Base-by-base conservation (phyloP, 805 yeast genomes). In the Kluyveromyces nonfermentans region DNA sequence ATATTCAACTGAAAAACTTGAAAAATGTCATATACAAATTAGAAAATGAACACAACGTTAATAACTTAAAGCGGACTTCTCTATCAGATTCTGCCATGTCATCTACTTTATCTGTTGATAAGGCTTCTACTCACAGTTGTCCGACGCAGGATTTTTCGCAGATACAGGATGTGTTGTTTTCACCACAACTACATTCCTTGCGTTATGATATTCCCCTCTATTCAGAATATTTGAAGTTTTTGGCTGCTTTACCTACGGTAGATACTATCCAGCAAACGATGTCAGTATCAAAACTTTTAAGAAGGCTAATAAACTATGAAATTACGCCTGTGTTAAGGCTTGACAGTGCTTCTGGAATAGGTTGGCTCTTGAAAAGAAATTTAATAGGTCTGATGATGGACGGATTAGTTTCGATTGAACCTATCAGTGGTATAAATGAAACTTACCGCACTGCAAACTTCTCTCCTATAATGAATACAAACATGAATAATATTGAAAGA, bases 401-500 rank as follows among this genome's bases (percentile, higher is more conserved):
- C 41, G 94, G 94, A 3, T 72, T 82, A 36, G 87, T 86, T 5
- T 71, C 78, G 3, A 80, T 90, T 33, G 95, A 88, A 62, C 98
- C 98, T 0, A 75, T 89, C 7, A 77, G 86, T 41, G 89, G 90
- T 0, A 73, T 82, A 34, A 88, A 89, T 55, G 94, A 85, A 60
- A 75, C 77, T 1, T 82, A 82, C 65, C 77, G 79, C 53, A 47
- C 60, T 20, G 62, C 61, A 3, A 44, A 52, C 31, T 21, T 48
- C 7, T 46, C 54, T 8, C 47, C 52, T 3, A 33, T 16, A 9
- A 28, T 46, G 14, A 42, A 39, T 20, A 30, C 10, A 12, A 19
- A 17, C 21, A 22, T 30, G 28, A 35, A 10, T 6, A 40, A 35
- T 20, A 34, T 33, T 15, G 34, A 36, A 1, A 63, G 57, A 36